These are phyloP conservation scores for Fraxinus platypoda DNA, from an alignment of 305 asterid genomes.

Conservation along the genomic window DNA sequence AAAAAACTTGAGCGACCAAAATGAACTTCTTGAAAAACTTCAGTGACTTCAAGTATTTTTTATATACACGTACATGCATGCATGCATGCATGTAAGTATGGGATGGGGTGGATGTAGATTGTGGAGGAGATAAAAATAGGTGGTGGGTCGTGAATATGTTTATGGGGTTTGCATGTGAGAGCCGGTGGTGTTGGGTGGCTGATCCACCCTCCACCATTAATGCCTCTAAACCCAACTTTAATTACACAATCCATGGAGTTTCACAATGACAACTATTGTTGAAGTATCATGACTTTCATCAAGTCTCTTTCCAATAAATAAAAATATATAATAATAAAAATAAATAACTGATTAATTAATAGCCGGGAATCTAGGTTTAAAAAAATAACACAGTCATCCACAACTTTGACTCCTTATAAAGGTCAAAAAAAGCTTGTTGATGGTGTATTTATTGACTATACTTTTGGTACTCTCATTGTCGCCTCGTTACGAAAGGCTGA, in stretches of 20 bases:
- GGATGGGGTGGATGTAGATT: neutral
- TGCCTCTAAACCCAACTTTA: neutral
- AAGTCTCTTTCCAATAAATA: neutral
- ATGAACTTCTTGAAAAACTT: neutral
- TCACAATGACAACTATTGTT: neutral
- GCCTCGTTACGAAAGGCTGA: no score
- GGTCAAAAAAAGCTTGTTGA: no score
- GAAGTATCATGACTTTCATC: neutral
- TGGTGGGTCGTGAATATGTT: neutral
- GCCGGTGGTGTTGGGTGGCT: neutral
- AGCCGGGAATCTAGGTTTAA: neutral
- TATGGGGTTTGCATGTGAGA: neutral
- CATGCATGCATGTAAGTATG: neutral
- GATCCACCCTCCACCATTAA: neutral
- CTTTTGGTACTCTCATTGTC: no score
- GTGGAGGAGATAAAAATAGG: neutral
- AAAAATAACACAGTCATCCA: neutral
- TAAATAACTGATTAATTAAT: neutral
- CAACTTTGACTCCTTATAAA: neutral
- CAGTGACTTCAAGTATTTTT: neutral
- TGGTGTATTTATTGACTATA: no score
- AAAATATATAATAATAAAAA: neutral
- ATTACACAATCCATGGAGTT: neutral
- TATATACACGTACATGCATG: constrained; percentile 16
- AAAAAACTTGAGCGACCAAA: neutral